Base-by-base conservation (phyloP, 495 filamentous ascomycete species). In the Xylaria scruposa region DNA sequence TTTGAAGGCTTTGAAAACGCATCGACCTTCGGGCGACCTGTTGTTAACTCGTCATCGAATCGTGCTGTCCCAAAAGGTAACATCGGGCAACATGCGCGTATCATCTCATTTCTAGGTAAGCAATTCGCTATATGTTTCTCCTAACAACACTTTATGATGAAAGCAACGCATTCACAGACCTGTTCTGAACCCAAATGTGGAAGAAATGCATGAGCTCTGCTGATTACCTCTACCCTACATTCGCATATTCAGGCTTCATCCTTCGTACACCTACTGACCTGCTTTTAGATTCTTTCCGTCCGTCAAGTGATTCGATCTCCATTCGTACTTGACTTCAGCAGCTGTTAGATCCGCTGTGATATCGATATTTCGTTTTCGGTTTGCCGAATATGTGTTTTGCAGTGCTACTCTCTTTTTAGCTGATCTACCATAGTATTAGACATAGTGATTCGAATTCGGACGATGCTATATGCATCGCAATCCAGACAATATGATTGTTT, bases 151-250 rank as follows among this genome's bases (percentile, higher is more conserved):
- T 51, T 79, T 44, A 71, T 86, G 84, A 87, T 87, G 83, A 86
- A 80, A 83, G 70, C 62, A 74, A 82, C 80, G 81, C 81, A 83
- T 74, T 86, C 82, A 87, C 86, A 88, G 86, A 87, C 86, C 86
- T 88, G 86, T 87, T 88, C 86, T 85, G 84, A 88, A 86, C 56
- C 60, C 36, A 17, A 58, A 72, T 87, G 85, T 85, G 80, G 85
- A 86, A 79, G 82, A 74, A 78, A 80, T 78, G 83, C 83, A 73
- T 82, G 70, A 78, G 67, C 75, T 82, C 75, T 78, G 68, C 81
- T 85, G 80, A 83, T 78, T 58, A 61, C 68, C 13, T 61, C 38
- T 13, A 65, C 12, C 38, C 47, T 21, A 38, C 36, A 40, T 7
- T 49, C 19, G 6, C 42, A 60, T 0, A 54, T 42, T 42, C 21